Conservation (phyloP, 2,329 filamentous ascomycete species). For the Colletotrichum trifolii region DNA sequence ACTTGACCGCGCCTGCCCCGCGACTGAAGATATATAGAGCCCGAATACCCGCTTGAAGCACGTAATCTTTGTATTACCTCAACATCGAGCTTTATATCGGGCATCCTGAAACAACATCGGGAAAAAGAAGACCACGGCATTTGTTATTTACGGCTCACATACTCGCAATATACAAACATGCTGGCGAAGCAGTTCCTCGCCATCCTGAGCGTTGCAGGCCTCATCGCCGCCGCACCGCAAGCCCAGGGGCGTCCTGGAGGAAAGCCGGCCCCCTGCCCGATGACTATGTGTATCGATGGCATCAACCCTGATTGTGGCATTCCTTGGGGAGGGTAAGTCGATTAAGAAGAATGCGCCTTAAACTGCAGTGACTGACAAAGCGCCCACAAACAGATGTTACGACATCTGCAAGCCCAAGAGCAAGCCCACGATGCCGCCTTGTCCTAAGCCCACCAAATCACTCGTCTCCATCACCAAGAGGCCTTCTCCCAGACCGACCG, state of each 20-base stretch:
- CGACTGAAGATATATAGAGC: constrained; percentile 22
- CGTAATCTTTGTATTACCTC: not conserved
- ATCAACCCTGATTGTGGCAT: constrained; percentile 42
- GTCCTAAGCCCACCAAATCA: constrained; percentile 15
- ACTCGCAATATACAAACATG: constrained; percentile 10
- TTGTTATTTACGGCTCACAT: not conserved
- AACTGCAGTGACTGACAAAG: not conserved
- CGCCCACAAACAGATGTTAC: constrained; percentile 39
- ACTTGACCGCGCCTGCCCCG: not conserved
- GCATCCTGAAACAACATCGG: too few species aligned
- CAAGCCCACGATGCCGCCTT: constrained; percentile 32
- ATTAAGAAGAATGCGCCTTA: not conserved
- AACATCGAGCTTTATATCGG: not conserved
- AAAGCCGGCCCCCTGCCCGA: constrained; percentile 19
- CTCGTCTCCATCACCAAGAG: constrained; percentile 2
- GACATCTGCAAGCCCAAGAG: constrained; percentile 40
- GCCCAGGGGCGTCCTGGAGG: not conserved
- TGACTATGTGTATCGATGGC: constrained; percentile 42
- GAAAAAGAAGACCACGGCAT: too few species aligned
- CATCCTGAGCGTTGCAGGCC: constrained; percentile 17
- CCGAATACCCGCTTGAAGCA: not conserved
- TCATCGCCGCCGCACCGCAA: constrained; percentile 27
- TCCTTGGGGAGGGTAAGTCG: constrained; percentile 43
- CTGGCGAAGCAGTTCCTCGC: constrained; percentile 15
- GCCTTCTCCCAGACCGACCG: constrained; percentile 4